Base-by-base conservation (phyloP, 176 grass and related monocot genomes). In the Oryza longistaminata region DNA sequence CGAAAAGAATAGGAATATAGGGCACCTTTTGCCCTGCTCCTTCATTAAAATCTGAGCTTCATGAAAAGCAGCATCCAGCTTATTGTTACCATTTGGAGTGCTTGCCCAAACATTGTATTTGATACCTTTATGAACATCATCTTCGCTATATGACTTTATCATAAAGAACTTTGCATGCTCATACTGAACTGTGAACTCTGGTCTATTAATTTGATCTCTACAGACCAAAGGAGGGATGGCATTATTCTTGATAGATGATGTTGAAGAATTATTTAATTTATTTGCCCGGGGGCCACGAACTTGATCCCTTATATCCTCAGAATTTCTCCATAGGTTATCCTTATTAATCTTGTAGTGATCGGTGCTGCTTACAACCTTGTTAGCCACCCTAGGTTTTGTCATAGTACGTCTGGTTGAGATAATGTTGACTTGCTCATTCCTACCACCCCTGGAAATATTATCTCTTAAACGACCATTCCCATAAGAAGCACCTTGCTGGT, bases 141-240 rank as follows among this genome's bases (percentile, higher is more conserved):
- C 91, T 88, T 97, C 90, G 79, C 92, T 94, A 73, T 88, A 94
- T 17, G 95, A 97, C 45, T 97, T 94, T 73, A 97, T 97, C 85
- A 97, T 91, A 60, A 94, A 94, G 87, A 97, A 97, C 78, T 84
- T 97, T 66, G 95, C 95, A 71, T 90, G 88, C 7, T 83, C 74
- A 68, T 94, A 93, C 27, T 87, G 86, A 66, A 92, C 79, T 75
- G 74, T 21, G 58, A 97, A 94, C 48, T 97, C 90, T 12, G 73
- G 73, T 68, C 73, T 78, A 49, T 97, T 94, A 84, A 88, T 93
- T 40, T 94, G 86, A 37, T 92, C 81, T 46, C 66, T 87, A 70
- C 43, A 25, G 73, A 89, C 64, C 81, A 89, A 74, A 9, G 85
- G 71, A 79, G 69, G 87, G 26, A 60, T 1, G 16, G 65, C 70